Percentiles rank a stretch among this genome's conserved stretches.
Evolutionary conservation across 148 eudicot genomes (phyloP).

Genomic region (Spergularia bocconei): DNA sequence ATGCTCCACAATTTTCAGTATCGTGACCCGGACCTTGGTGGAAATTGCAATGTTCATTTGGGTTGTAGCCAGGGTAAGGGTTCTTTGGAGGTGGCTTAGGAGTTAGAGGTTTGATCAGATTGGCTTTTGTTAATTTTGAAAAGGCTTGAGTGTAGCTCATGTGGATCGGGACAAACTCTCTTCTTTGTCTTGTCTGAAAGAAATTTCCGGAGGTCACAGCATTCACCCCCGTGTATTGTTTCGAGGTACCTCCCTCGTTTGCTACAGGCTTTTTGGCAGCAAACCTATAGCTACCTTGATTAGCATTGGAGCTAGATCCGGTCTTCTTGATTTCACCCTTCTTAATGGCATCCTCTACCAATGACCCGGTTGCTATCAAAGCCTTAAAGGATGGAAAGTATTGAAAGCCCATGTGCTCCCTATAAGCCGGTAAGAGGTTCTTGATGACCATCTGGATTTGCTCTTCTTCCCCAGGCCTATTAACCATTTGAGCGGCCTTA

Average conservation of each 20-base stretch:
- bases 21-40: neutral
- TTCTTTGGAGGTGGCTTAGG: neutral
- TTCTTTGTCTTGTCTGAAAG: neutral
- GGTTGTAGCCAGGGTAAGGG: too few species aligned
- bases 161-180: neutral
- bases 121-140: neutral
- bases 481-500: neutral
- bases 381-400: slow-evolving; percentile 7
- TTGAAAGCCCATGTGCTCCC: neutral
- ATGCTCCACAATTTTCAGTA: neutral
- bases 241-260: too few species aligned
- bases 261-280: too few species aligned
- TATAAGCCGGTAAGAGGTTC: neutral
- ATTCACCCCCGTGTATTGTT: neutral
- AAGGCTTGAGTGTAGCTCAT: neutral
- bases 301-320: too few species aligned
- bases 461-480: neutral
- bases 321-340: neutral
- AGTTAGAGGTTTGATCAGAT: neutral
- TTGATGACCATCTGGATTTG: neutral
- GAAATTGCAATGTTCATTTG: too few species aligned
- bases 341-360: neutral
- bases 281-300: neutral
- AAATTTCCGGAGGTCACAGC: neutral
- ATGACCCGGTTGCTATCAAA: neutral